Percentiles rank a stretch among this genome's conserved stretches.
These are phyloP conservation scores for Thalassiosira gravida DNA, from an alignment of 352 stramenopile genomes.

Conservation along the genomic window DNA sequence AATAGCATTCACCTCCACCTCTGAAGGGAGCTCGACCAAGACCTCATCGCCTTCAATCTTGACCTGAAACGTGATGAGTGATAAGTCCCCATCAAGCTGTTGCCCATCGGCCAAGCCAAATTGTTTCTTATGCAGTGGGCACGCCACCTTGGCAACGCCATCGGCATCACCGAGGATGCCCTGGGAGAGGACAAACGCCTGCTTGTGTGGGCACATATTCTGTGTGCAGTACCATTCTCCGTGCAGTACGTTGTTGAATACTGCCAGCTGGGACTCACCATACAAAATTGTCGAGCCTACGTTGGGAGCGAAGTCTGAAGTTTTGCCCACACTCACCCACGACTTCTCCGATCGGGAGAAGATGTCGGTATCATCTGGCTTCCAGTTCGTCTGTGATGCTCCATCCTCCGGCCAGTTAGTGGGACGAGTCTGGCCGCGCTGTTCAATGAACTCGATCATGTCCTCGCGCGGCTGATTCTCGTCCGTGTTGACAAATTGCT, in stretches of 20 bases:
- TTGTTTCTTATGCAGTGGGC: constrained; percentile 91
- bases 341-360: constrained; percentile 84
- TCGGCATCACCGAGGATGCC: constrained; percentile 89
- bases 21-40: constrained; percentile 87
- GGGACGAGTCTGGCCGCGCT: constrained; percentile 77
- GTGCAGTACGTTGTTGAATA: constrained; percentile 89
- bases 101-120: constrained; percentile 87
- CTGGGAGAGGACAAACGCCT: constrained; percentile 91
- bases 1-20: constrained; percentile 87
- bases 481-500: constrained; percentile 91
- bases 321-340: constrained; percentile 88
- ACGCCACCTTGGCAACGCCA: constrained; percentile 89
- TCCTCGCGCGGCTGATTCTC: constrained; percentile 85
- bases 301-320: constrained; percentile 87
- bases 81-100: constrained; percentile 86
- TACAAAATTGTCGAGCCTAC: constrained; percentile 89
- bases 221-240: constrained; percentile 90
- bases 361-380: constrained; percentile 73
- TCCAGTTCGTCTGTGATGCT: constrained; percentile 74
- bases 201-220: constrained; percentile 92
- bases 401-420: constrained; percentile 83
- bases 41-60: constrained; percentile 87
- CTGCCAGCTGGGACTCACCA: constrained; percentile 89
- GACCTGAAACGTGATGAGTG: constrained; percentile 88
- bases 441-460: constrained; percentile 89